Evolutionary conservation across 164 flowering plant species (phyloP).

Genomic region (Magnolia changhungtana): DNA sequence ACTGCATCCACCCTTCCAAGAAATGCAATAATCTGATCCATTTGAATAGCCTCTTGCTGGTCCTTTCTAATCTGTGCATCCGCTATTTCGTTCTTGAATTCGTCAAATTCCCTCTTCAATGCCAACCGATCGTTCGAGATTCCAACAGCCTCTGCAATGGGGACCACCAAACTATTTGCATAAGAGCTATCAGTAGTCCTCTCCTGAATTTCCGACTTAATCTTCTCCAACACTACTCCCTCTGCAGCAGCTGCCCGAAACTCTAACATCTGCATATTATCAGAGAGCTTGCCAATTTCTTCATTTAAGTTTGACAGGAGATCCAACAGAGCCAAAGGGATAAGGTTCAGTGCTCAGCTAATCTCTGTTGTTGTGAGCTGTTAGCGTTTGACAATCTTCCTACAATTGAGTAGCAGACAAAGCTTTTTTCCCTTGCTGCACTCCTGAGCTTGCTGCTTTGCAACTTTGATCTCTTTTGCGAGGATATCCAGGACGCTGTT

Average conservation of each 20-base stretch:
- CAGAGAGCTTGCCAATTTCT: constrained; percentile 38
- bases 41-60: constrained; percentile 68
- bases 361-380: constrained; percentile 45
- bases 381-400: constrained; percentile 37
- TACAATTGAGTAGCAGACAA: constrained; percentile 56
- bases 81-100: constrained; percentile 62
- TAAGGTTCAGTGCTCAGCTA: constrained; percentile 46
- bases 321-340: constrained; percentile 49
- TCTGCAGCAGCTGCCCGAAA: constrained; percentile 52
- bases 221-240: constrained; percentile 56
- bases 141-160: constrained; percentile 63
- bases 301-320: constrained; percentile 38
- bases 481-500: constrained; percentile 39
- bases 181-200: constrained; percentile 54
- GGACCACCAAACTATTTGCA: constrained; percentile 54
- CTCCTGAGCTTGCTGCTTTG: constrained; percentile 41
- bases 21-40: constrained; percentile 77
- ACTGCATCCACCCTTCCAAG: constrained; percentile 69
- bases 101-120: constrained; percentile 56
- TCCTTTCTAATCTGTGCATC: constrained; percentile 49
- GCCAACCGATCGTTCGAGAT: constrained; percentile 43
- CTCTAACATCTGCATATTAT: constrained; percentile 48
- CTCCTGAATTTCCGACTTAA: constrained; percentile 62
- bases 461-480: constrained; percentile 35
- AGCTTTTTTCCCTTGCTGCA: constrained; percentile 55